Evolutionary conservation across 768 basidiomycete genomes (phyloP), one percentile per base, ranked within the genome.

Genomic region (Dacryopinax spathularia): DNA sequence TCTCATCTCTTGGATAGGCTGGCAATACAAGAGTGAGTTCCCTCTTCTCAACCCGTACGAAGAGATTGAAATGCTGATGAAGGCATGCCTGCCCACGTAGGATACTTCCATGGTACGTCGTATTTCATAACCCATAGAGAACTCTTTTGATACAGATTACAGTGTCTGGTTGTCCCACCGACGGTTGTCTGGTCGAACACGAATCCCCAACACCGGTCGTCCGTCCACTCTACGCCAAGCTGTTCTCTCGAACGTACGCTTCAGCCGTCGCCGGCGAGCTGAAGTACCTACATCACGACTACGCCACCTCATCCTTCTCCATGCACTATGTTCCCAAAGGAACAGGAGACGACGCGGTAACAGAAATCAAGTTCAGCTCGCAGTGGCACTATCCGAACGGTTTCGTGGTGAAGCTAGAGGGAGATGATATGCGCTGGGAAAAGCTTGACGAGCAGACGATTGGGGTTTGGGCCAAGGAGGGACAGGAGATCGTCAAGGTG

Each of bases 31-130:
- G 48, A 56, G 48, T 56, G 20, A 56, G 48, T 56, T 18, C 29
- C 18, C 7, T 56, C 29, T 5, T 20, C 31, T 4, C 25, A 3
- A 10, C 3, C 25, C 10, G 9, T 3, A 56, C 13, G 22, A 29
- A 31, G 48, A 22, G 13, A 3, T 13, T 56, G 31, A 31, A 13
- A 22, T 22, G 10, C 48, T 56, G 48, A 56, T 29, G 25, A 56
- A 41, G 48, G 48, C 48, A 56, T 56, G 48, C 48, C 48, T 31
- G 48, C 48, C 10, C 48, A 56, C 31, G 48, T 56, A 56, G 48
- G 31, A 20, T 56, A 56, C 18, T 56, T 56, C 48, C 48, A 56
- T 56, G 48, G 48, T 56, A 56, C 48, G 25, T 56, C 25, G 3
- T 56, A 6, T 56, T 9, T 20, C 2, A 27, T 27, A 18, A 27